phyloP scores from a whole-genome alignment of 2,329 filamentous ascomycete genomes.

The Alternaria panax region DNA sequence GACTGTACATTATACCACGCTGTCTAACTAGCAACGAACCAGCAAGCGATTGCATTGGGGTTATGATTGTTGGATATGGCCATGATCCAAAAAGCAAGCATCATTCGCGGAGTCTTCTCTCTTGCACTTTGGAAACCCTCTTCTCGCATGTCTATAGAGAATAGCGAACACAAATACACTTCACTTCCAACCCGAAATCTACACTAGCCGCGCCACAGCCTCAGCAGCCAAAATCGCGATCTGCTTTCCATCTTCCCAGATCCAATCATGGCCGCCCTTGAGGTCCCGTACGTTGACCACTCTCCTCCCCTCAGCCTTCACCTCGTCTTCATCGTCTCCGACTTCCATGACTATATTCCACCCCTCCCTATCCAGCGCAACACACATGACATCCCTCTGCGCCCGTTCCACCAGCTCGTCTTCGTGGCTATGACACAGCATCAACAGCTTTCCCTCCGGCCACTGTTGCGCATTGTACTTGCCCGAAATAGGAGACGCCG shows the following conservation, averaged over 20 bases:
- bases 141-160: constrained; percentile 23
- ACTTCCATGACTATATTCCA: constrained; percentile 44
- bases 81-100: constrained; percentile 21
- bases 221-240: constrained; percentile 56
- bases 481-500: constrained; percentile 61
- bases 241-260: constrained; percentile 68
- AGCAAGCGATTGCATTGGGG: constrained; percentile 30
- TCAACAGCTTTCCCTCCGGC: constrained; percentile 48
- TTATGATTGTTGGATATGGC: constrained; percentile 25
- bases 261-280: constrained; percentile 67
- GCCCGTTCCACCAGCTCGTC: constrained; percentile 61
- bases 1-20: constrained; percentile 43
- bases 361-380: constrained; percentile 55
- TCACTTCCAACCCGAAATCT: neutral
- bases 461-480: constrained; percentile 54
- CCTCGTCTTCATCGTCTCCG: constrained; percentile 35
- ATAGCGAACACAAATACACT: constrained; percentile 3
- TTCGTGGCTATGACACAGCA: constrained; percentile 56
- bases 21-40: constrained; percentile 40
- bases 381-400: constrained; percentile 66
- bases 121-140: constrained; percentile 16
- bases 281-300: constrained; percentile 56
- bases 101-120: constrained; percentile 24
- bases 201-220: constrained; percentile 29
- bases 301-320: constrained; percentile 34